These are phyloP conservation scores for Pogostemon cablin DNA, from an alignment of 257 asterid genomes.

Conservation along the genomic window DNA sequence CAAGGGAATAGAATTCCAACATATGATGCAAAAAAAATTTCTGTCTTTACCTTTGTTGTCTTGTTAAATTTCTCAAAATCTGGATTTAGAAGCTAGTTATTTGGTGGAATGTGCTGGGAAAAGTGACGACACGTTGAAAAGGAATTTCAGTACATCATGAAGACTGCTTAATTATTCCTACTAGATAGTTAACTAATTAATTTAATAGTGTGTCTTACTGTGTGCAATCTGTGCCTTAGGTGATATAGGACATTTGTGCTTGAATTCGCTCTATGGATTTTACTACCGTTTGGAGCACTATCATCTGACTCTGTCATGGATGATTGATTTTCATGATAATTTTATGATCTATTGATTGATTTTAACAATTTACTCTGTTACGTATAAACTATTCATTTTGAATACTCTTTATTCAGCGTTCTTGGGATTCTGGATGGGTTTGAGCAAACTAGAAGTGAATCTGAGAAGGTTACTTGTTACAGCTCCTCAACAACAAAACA, in stretches of 20 bases:
- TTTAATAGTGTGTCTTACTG: not conserved
- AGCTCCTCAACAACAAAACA: constrained; percentile 84
- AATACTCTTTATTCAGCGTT: not conserved
- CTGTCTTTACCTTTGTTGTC: no score
- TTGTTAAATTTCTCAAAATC: no score
- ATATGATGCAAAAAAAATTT: no score
- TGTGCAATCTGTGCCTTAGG: no score
- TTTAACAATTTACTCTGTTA: not conserved
- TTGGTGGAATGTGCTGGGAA: no score
- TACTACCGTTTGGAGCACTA: not conserved
- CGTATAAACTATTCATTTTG: constrained; percentile 7
- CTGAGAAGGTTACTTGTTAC: constrained; percentile 78
- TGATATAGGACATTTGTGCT: not conserved
- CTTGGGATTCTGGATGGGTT: constrained; percentile 55
- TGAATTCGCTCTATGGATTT: not conserved
- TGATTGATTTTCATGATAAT: not conserved
- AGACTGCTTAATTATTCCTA: no score
- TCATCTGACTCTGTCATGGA: constrained; percentile 5
- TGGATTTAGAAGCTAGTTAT: no score
- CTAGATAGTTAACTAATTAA: no score
- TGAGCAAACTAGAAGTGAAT: constrained; percentile 82
- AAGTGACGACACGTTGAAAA: no score
- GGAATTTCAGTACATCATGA: no score
- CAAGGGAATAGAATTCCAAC: no score
- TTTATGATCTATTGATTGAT: not conserved